phyloP scores from a whole-genome alignment of 371 early-diverging fungal genomes.

The Rhizomucor miehei region DNA sequence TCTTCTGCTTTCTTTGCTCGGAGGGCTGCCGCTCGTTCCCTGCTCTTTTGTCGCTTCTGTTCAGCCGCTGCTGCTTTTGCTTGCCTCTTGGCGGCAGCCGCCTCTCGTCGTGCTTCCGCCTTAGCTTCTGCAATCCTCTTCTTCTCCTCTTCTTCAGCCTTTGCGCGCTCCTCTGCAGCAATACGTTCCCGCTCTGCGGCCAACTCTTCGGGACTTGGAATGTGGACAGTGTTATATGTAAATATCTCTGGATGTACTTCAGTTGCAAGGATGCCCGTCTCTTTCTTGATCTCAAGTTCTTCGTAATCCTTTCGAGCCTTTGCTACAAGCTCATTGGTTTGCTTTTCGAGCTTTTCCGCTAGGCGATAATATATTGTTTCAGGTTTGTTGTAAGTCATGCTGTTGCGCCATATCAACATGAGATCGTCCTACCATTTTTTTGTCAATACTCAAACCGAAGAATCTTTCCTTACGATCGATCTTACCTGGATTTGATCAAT shows the following conservation, averaged over 20 bases:
- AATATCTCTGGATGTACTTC: constrained; percentile 56
- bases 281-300: constrained; percentile 30
- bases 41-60: constrained; percentile 8
- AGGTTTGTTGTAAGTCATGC: constrained; percentile 72
- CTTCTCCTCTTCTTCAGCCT: constrained; percentile 11
- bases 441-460: background rate
- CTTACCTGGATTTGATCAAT: constrained; percentile 45
- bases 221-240: constrained; percentile 33
- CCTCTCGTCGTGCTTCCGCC: constrained; percentile 6
- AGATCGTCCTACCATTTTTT: constrained; percentile 54
- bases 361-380: constrained; percentile 72
- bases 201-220: constrained; percentile 24
- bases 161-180: constrained; percentile 15
- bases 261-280: constrained; percentile 44
- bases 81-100: constrained; percentile 8
- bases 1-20: constrained; percentile 10
- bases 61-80: constrained; percentile 4
- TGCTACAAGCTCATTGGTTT: constrained; percentile 28
- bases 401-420: constrained; percentile 71
- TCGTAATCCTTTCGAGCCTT: constrained; percentile 42
- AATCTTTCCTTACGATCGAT: background rate
- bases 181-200: constrained; percentile 16
- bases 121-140: constrained; percentile 7
- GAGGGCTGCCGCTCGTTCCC: constrained; percentile 7
- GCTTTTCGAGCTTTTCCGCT: constrained; percentile 52